Percentiles rank a stretch among this genome's conserved stretches.
Evolutionary conservation across 345 rosid species (phyloP).

Genomic region (Gossypium mustelinum): DNA sequence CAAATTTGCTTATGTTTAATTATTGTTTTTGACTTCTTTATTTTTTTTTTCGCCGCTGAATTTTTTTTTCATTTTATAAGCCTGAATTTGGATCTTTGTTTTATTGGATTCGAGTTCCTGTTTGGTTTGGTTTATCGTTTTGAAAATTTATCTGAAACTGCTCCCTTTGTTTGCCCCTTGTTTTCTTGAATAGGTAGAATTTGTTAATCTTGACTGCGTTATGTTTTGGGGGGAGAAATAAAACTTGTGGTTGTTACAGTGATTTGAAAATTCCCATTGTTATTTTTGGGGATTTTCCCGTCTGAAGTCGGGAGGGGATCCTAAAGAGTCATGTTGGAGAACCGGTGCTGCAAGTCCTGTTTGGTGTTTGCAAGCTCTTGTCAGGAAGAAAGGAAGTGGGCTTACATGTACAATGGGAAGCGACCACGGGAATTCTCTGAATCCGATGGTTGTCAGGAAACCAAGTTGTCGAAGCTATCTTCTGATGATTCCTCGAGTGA

Average conservation of each 20-base stretch:
- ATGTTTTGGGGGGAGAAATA: not conserved
- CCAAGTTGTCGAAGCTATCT: conserved; percentile 30
- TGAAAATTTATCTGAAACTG: conserved; percentile 8
- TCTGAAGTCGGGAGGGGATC: conserved; percentile 24
- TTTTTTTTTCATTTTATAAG: not conserved
- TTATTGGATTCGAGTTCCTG: conserved; percentile 24
- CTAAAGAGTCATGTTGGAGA: conserved; percentile 65
- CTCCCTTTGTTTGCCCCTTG: not conserved
- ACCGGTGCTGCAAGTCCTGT: conserved; percentile 48
- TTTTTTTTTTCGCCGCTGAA: not conserved
- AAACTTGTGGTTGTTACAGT: not conserved
- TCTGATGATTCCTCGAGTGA: conserved; percentile 14
- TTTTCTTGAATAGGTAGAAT: conserved; percentile 6
- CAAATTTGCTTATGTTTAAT: not conserved
- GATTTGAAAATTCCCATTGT: conserved; percentile 10
- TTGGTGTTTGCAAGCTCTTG: conserved; percentile 64
- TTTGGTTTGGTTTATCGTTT: not conserved
- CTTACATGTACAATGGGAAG: conserved; percentile 54
- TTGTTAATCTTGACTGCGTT: conserved; percentile 13
- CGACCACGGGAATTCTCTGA: conserved; percentile 40
- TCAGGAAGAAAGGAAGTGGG: conserved; percentile 57
- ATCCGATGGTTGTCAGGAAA: conserved; percentile 27
- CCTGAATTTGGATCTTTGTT: conserved; percentile 26
- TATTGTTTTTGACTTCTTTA: not conserved
- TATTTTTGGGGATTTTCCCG: not conserved